These are phyloP conservation scores for Aspergillus biplanus DNA, from an alignment of 495 filamentous ascomycete genomes.

Conservation along the genomic window DNA sequence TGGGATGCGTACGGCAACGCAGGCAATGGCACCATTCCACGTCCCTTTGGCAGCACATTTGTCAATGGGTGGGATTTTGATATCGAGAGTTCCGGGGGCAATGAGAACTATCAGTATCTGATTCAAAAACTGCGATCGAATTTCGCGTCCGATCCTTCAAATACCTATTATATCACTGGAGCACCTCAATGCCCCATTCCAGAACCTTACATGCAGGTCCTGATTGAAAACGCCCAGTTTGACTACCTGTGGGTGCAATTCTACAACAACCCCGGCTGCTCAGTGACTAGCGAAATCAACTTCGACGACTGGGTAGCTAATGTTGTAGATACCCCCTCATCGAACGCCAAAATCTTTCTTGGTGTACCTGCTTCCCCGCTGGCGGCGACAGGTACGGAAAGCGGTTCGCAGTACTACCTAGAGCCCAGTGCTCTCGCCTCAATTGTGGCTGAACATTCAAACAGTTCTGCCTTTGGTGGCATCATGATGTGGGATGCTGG, in stretches of 20 bases:
- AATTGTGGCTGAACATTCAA: neutral
- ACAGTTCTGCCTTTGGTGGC: neutral
- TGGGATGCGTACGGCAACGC: constrained; percentile 1
- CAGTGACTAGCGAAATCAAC: neutral
- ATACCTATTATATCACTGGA: neutral
- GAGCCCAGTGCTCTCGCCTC: neutral
- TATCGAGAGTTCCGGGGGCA: neutral
- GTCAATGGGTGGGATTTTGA: constrained; percentile 2
- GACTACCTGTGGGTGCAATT: constrained; percentile 5
- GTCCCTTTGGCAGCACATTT: neutral
- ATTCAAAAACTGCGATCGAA: neutral
- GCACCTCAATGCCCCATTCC: constrained; percentile 1
- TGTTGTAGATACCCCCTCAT: neutral
- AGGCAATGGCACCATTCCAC: neutral
- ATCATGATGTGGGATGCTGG: constrained; percentile 1
- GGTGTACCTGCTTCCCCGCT: neutral
- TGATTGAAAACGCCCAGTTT: neutral
- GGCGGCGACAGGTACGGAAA: neutral
- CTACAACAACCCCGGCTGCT: constrained; percentile 3
- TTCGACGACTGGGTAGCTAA: constrained; percentile 3
- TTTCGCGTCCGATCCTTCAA: neutral
- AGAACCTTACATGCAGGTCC: neutral
- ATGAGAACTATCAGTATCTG: neutral
- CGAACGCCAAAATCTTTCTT: neutral
- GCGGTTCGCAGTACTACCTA: neutral